phyloP scores from a whole-genome alignment of 805 yeast species.

The Teunomyces tritomae region DNA sequence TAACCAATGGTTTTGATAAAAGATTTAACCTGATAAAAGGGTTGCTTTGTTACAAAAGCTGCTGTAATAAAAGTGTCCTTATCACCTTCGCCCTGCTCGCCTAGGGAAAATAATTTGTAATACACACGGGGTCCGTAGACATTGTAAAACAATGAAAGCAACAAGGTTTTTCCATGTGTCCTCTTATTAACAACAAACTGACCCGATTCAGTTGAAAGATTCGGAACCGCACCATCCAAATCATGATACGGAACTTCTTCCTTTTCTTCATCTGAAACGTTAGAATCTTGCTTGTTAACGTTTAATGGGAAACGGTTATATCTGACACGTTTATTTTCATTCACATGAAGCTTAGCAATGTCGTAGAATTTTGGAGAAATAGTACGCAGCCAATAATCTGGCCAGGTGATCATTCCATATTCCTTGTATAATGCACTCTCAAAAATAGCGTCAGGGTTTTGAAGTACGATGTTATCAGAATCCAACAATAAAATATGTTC shows the following conservation, averaged over 20 bases:
- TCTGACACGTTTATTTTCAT: conserved; percentile 27
- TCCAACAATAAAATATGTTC: conserved; percentile 33
- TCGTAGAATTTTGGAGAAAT: conserved; percentile 36
- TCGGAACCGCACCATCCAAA: conserved; percentile 65
- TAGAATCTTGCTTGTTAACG: conserved; percentile 1
- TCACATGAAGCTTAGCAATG: conserved; percentile 29
- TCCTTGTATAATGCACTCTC: conserved; percentile 26
- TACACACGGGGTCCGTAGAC: conserved; percentile 59
- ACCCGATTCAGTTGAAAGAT: conserved; percentile 69
- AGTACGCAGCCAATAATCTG: conserved; percentile 42
- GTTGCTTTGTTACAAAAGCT: conserved; percentile 13
- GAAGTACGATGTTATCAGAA: conserved; percentile 31
- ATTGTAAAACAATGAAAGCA: conserved; percentile 64
- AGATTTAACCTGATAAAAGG: conserved; percentile 36
- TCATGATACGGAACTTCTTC: conserved; percentile 52
- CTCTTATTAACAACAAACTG: conserved; percentile 58
- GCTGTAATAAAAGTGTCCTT: conserved; percentile 21
- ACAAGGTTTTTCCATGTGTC: conserved; percentile 54
- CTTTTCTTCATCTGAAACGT: conserved; percentile 8
- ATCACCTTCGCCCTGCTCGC: conserved; percentile 33
- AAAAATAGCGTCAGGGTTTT: conserved; percentile 30
- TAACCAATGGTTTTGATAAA: conserved; percentile 34
- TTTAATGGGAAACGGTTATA: conserved; percentile 22
- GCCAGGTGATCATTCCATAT: conserved; percentile 41
- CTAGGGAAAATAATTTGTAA: conserved; percentile 59